Base-by-base conservation (phyloP, 768 basidiomycete genomes). In the Paxillus ammoniavirescens region DNA sequence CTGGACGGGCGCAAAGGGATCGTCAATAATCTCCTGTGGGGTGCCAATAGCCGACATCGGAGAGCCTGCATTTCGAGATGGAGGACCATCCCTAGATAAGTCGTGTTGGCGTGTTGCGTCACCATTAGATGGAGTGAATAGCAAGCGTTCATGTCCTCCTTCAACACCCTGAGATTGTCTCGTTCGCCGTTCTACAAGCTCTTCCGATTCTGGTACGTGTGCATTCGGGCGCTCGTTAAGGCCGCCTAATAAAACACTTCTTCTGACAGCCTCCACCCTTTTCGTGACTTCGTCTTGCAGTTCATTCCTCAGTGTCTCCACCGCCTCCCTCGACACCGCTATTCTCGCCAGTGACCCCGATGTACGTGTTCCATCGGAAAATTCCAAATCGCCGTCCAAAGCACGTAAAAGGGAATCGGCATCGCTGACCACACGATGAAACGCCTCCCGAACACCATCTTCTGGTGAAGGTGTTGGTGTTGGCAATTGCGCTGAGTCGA, bases 331-430 rank as follows among this genome's bases (percentile, higher is more conserved):
- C 1, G 81, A 80, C 0, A 78, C 70, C 9, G 80, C 49, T 14
- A 86, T 67, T 28, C 86, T 73, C 2, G 80, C 85, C 35, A 83
- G 58, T 1, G 80, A 75, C 2, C 82, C 86, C 0, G 77, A 71
- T 1, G 72, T 41, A 26, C 38, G 43, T 8, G 33, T 59, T 6
- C 33, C 30, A 6, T 61, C 64, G 2, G 61, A 56, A 45, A 61
- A 15, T 59, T 64, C 42, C 4, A 70, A 56, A 21, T 71, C 65
- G 2, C 67, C 70, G 45, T 77, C 73, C 35, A 79, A 55, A 26
- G 65, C 48, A 14, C 61, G 62, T 38, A 74, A 60, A 9, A 77
- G 63, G 17, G 53, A 62, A 38, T 73, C 72, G 10, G 73, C 73
- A 37, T 72, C 73, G n/a, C 53, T 49, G 28, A 77, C 53, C 13